A percentile compares a stretch with the other conserved stretches of the same genome.
Conservation (phyloP, 2,329 filamentous ascomycete genomes). For the Penicillium sp. region DNA sequence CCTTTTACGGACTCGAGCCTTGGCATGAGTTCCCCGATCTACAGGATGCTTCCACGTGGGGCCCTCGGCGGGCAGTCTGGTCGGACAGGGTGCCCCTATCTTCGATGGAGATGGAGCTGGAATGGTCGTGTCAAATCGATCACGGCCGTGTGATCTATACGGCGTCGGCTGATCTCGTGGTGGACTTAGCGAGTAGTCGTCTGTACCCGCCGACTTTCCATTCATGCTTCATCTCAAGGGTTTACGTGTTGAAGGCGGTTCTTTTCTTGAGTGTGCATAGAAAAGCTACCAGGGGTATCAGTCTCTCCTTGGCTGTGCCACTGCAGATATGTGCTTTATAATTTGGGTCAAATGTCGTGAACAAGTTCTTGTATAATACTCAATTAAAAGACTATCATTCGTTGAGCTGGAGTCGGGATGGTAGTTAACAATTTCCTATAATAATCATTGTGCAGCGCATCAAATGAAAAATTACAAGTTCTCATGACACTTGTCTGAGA, state of each 20-base stretch:
- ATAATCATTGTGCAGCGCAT: too few relatives aligned
- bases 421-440: too few relatives aligned
- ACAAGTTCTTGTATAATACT: not conserved
- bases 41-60: conserved; percentile 5
- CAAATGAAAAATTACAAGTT: too few relatives aligned
- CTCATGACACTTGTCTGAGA: too few relatives aligned
- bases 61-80: conserved; percentile 5
- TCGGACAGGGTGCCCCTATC: conserved; percentile 1
- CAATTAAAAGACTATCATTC: not conserved
- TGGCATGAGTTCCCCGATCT: conserved; percentile 15
- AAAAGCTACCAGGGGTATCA: not conserved
- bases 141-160: not conserved
- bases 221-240: conserved; percentile 18
- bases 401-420: too few relatives aligned
- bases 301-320: not conserved
- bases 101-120: not conserved
- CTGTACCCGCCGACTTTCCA: conserved; percentile 12
- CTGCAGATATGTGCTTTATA: not conserved
- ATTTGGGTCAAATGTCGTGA: too few relatives aligned
- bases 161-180: not conserved
- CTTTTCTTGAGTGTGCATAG: conserved; percentile 2
- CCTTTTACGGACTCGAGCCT: conserved; percentile 11
- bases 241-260: conserved; percentile 10
- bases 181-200: conserved; percentile 1
- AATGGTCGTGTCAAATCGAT: not conserved